These are phyloP conservation scores for Cladosporium sp. DNA, from an alignment of 2,329 filamentous ascomycete species.

Conservation along the genomic window DNA sequence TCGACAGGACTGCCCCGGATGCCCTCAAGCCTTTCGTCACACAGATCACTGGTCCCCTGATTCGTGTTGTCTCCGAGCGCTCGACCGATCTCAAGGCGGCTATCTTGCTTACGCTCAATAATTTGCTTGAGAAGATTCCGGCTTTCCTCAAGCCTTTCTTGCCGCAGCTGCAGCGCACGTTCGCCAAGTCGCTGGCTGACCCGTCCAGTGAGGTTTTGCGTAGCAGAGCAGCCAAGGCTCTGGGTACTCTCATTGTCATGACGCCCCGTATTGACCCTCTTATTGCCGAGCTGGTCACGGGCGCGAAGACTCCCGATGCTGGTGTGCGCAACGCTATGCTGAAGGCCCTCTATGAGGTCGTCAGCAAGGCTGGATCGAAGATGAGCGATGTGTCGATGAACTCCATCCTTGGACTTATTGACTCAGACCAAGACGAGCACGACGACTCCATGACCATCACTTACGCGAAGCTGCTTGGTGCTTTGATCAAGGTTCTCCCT, in stretches of 20 bases:
- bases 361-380: slow-evolving; percentile 87
- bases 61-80: slow-evolving; percentile 93
- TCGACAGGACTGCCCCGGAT: slow-evolving; percentile 84
- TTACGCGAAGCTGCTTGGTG: slow-evolving; percentile 83
- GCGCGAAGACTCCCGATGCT: slow-evolving; percentile 80
- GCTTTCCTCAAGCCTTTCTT: slow-evolving; percentile 93
- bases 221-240: slow-evolving; percentile 81
- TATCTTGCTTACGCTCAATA: slow-evolving; percentile 90
- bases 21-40: slow-evolving; percentile 92
- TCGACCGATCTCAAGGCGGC: slow-evolving; percentile 95
- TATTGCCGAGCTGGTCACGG: slow-evolving; percentile 88
- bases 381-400: slow-evolving; percentile 89
- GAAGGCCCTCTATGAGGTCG: slow-evolving; percentile 91
- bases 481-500: slow-evolving; percentile 80
- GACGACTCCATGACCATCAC: slow-evolving; percentile 75
- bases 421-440: slow-evolving; percentile 70
- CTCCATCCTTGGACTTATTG: slow-evolving; percentile 83
- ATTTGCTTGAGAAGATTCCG: slow-evolving; percentile 93
- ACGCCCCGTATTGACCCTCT: slow-evolving; percentile 93
- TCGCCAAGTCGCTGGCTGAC: slow-evolving; percentile 92
- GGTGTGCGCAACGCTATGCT: slow-evolving; percentile 95
- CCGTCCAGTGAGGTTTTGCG: slow-evolving; percentile 84
- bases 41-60: slow-evolving; percentile 93
- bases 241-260: slow-evolving; percentile 92
- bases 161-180: slow-evolving; percentile 92